Conservation (phyloP, 768 basidiomycete species). For the Pleurotus giganteus region DNA sequence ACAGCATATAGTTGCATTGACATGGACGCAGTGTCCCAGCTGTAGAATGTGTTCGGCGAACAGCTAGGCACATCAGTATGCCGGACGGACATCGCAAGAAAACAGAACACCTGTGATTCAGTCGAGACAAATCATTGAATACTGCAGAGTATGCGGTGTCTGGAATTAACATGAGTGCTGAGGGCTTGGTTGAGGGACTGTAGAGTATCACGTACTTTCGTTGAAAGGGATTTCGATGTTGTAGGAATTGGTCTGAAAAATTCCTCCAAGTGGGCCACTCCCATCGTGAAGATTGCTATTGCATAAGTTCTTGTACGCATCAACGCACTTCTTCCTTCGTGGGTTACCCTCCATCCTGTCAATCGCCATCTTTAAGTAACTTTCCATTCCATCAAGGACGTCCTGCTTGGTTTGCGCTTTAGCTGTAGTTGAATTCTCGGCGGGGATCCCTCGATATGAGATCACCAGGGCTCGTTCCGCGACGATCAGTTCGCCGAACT, state of each 20-base stretch:
- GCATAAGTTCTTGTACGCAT: too few species aligned
- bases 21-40: constrained; percentile 25
- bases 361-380: neutral
- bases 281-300: constrained; percentile 1
- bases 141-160: constrained; percentile 14
- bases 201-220: neutral
- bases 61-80: constrained; percentile 16
- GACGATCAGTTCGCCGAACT: constrained; percentile 15
- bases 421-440: neutral
- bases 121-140: constrained; percentile 19
- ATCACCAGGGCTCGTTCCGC: constrained; percentile 29
- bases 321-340: too few species aligned
- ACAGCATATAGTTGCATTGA: constrained; percentile 25
- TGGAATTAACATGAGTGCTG: neutral
- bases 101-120: constrained; percentile 23
- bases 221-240: neutral
- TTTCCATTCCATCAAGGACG: too few species aligned
- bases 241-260: neutral
- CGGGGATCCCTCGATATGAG: neutral
- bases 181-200: neutral
- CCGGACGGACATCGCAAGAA: neutral
- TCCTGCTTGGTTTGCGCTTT: neutral
- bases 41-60: constrained; percentile 17
- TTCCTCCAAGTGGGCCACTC: neutral
- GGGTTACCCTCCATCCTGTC: too few species aligned